Base-by-base conservation (phyloP, 2,329 filamentous ascomycete genomes). In the Pestalotiopsis sp. region DNA sequence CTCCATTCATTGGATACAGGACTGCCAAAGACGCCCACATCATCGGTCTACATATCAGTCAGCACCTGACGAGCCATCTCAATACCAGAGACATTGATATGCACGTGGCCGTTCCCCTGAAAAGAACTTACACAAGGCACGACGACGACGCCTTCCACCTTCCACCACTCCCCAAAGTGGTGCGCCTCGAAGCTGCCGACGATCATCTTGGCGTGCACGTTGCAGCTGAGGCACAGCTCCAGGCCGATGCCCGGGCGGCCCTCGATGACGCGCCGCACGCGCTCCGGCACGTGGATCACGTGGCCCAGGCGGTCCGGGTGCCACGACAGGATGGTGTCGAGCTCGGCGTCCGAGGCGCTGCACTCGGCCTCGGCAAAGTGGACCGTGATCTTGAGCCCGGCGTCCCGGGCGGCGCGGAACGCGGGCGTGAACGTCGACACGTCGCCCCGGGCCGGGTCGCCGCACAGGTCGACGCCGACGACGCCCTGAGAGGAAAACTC, bases 11-110 rank as follows among this genome's bases (percentile, higher is more conserved):
- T 90, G 0, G 92, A 94, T 3, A 95, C 80, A 0, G 88, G 85
- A 75, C 92, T 95, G 64, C 90, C 91, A 74, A 96, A 96, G 25
- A 96, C 89, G 1, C 93, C 93, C 11, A 95, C 91, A 74, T 96
- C 93, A 76, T 96, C 93, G 1, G 93, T 96, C 92, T 94, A 70
- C 4, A 57, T 61, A 49, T 36, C 3, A 36, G 60, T 72, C 25
- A 71, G 68, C 52, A 23, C 25, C 31, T n/a, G n/a, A 25, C 23
- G 4, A 13, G 4, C 6, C 4, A 25, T 59, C 13, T 59, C 13
- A 4, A 27, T 11, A 5, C 11, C 9, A 9, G 23, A 9, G 12
- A 1, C 6, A 6, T 9, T 11, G 20, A n/a, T 4, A n/a, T n/a
- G 45, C 3, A 2, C 45, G 6, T 6, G 45, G 45, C 17, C 17